These are phyloP conservation scores for Cordyceps cateniannulata DNA, from an alignment of 2,329 filamentous ascomycete species.

Conservation along the genomic window DNA sequence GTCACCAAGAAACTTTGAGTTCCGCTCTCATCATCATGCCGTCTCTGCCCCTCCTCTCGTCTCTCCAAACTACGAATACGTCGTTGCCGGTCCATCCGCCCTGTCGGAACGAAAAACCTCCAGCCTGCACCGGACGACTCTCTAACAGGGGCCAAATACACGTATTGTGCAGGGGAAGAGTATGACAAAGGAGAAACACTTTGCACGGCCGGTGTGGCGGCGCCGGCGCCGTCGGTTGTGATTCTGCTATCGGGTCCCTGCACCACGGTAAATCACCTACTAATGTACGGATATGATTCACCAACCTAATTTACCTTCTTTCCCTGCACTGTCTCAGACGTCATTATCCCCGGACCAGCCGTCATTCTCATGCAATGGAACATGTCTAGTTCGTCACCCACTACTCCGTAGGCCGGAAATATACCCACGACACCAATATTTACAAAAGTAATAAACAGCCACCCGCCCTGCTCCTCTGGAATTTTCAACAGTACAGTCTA, in stretches of 20 bases:
- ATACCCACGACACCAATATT: background rate
- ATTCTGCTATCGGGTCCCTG: background rate
- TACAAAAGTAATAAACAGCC: background rate
- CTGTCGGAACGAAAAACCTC: background rate
- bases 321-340: background rate
- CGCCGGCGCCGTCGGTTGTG: background rate
- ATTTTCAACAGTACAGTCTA: background rate
- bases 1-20: background rate
- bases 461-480: background rate
- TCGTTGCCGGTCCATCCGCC: constrained; percentile 1
- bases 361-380: constrained; percentile 5
- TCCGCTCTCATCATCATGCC: background rate
- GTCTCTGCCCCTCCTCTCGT: background rate
- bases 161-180: background rate
- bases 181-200: background rate
- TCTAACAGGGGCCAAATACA: background rate
- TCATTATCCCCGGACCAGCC: background rate
- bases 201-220: background rate
- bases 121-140: background rate
- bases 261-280: background rate
- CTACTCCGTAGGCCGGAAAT: background rate
- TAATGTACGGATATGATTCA: no score
- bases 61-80: background rate
- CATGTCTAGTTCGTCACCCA: constrained; percentile 8
- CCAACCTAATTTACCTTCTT: background rate